These are phyloP conservation scores for Stephania cephalantha DNA, from an alignment of 164 flowering plant genomes.

Conservation along the genomic window DNA sequence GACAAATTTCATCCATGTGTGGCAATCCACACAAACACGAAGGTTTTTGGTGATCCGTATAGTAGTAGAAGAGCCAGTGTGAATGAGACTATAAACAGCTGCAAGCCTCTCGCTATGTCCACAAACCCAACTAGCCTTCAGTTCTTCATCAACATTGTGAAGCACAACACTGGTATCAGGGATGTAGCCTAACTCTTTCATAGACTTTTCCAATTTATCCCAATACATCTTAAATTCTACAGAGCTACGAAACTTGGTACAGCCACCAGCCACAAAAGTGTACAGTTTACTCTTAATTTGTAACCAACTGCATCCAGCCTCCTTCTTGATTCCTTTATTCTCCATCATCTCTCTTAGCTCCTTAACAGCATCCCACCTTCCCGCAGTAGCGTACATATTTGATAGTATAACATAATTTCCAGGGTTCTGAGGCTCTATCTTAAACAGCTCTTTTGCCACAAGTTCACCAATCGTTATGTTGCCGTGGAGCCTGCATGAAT, in stretches of 20 bases:
- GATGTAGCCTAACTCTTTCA: slow-evolving; percentile 1
- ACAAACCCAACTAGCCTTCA: not conserved
- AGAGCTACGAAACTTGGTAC: slow-evolving; percentile 1
- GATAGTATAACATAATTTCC: not conserved
- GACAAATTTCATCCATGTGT: slow-evolving; percentile 4
- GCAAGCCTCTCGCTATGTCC: slow-evolving; percentile 1
- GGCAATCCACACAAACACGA: slow-evolving; percentile 2
- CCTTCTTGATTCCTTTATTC: not conserved
- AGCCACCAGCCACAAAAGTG: slow-evolving; percentile 3
- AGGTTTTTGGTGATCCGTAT: slow-evolving; percentile 2
- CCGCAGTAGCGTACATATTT: not conserved
- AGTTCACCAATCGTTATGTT: not conserved
- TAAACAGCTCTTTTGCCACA: not conserved
- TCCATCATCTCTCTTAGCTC: slow-evolving; percentile 1
- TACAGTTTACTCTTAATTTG: not conserved
- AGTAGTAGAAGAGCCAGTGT: not conserved
- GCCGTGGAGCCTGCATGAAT: not conserved
- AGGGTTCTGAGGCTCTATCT: slow-evolving; percentile 2
- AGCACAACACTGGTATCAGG: not conserved
- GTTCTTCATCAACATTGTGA: slow-evolving; percentile 3
- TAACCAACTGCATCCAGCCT: slow-evolving; percentile 2
- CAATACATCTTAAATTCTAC: not conserved
- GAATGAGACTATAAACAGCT: not conserved
- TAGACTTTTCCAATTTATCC: not conserved
- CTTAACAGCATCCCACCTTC: slow-evolving; percentile 4